These are phyloP conservation scores for Metschnikowia lunata DNA, from an alignment of 805 yeast species.

Conservation along the genomic window DNA sequence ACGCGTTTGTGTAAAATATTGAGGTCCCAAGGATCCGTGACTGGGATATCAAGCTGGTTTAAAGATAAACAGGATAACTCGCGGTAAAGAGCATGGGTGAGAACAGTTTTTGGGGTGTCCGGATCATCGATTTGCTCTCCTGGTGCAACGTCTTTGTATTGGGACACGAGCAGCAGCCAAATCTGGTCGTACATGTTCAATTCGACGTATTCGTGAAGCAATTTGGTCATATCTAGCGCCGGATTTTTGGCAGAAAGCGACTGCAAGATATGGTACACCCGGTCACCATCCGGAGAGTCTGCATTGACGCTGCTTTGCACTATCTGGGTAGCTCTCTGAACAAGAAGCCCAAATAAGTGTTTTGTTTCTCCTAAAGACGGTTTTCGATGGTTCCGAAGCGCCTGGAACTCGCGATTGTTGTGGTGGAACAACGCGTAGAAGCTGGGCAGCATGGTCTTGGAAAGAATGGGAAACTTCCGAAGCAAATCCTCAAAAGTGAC, in stretches of 20 bases:
- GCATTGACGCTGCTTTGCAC: constrained; percentile 37
- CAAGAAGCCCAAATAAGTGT: constrained; percentile 29
- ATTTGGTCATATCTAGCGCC: constrained; percentile 43
- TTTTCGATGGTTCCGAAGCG: constrained; percentile 26
- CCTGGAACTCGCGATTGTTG: constrained; percentile 31
- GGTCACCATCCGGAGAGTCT: constrained; percentile 33
- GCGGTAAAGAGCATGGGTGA: constrained; percentile 31
- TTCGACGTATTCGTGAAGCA: constrained; percentile 71
- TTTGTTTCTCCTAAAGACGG: constrained; percentile 25
- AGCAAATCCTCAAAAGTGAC: constrained; percentile 35
- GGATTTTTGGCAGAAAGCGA: constrained; percentile 33
- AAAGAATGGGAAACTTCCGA: constrained; percentile 36
- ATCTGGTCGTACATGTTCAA: constrained; percentile 58
- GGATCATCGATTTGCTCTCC: constrained; percentile 20
- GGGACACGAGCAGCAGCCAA: constrained; percentile 48
- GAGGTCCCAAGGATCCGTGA: constrained; percentile 35
- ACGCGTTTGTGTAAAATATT: constrained; percentile 40
- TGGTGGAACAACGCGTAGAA: constrained; percentile 39
- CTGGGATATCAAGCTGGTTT: constrained; percentile 48
- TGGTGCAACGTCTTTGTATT: constrained; percentile 24
- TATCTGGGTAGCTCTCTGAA: constrained; percentile 33
- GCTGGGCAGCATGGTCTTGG: constrained; percentile 36
- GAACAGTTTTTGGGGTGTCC: constrained; percentile 22
- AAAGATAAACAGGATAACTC: constrained; percentile 39
- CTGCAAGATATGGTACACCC: constrained; percentile 27